Base-by-base conservation (phyloP, 495 filamentous ascomycete genomes). In the Penicillium alfredii region DNA sequence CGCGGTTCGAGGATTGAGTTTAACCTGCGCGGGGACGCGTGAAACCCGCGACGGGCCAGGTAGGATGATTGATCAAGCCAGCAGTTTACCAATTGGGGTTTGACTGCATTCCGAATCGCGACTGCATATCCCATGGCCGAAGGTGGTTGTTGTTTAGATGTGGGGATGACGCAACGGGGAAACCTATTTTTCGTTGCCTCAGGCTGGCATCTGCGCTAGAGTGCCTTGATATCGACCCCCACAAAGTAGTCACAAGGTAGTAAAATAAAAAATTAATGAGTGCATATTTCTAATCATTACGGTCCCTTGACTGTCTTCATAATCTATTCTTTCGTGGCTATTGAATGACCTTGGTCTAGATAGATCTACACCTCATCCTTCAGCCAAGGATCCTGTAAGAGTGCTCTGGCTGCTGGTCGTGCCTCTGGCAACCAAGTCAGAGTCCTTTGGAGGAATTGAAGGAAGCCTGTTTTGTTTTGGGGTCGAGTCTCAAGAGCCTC, bases 1-100 rank as follows among this genome's bases (percentile, higher is more conserved):
- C 79, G 79, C 7, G 81, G 77, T 45, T 86, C 81, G 11, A 55
- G 56, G 15, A 35, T 44, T 5, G 51, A 27, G 6, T 37, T 33
- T 3, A 17, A 17, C 13, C 16, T 43, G 17, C 14, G 11, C 10
- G 44, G 29, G 10, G 45, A 42, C 10, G 32, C 24, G 29, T 49
- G 40, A 15, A 40, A 22, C 8, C 14, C 8, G 8, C 30, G 33
- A n/a, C 11, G 42, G 16, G 6, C 42, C 32, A 24, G 11, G 33
- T 35, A 37, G 14, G 38, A 36, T 35, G 39, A n/a, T n/a, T n/a
- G n/a, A n/a, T n/a, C 13, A 14, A 18, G 24, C 46, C n/a, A 3
- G 4, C 7, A 25, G 5, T 4, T 24, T 6, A 11, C 10, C 11
- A 33, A 18, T 8, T 25, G 6, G 3, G 1, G 10, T 12, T 25